Base-by-base conservation (phyloP, 495 filamentous ascomycete species). In the Trypethelium eluteriae region DNA sequence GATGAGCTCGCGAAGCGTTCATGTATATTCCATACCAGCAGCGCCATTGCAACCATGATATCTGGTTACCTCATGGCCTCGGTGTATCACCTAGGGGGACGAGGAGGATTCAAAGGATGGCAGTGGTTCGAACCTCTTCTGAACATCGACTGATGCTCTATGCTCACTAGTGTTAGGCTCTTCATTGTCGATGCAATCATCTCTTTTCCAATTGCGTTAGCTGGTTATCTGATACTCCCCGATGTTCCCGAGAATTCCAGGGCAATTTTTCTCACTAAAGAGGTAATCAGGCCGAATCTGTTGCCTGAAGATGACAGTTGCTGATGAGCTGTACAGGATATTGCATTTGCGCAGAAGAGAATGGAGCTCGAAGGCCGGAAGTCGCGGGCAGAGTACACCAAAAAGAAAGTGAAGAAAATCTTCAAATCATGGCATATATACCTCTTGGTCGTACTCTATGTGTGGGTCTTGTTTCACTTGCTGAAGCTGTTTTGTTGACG, bases 21-120 rank as follows among this genome's bases (percentile, higher is more conserved):
- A n/a, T 86, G 83, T 64, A 86, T 89, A 39, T 86, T 88, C 72
- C 83, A 86, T 49, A 81, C 82, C 0, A 81, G 76, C 63, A 79
- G 83, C 38, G 77, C 79, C 18, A 78, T 86, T 62, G 80, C 68
- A 3, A 69, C 64, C 3, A 74, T 74, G 70, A 70, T 72, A 35
- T 69, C 66, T 9, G 72, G 72, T 2, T 74, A 74, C 39, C 63
- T 74, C 16, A 71, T 71, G 71, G 69, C 71, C 1, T 69, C 53
- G 4, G 71, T 73, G 1, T 71, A 73, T 53, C 50, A 66, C n/a
- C 69, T 72, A n/a, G 64, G 65, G 36, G 69, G 69, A 2, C 64
- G 44, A 56, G 50, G 59, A 14, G 71, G 70, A 1, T 71, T 68
- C 44, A 34, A 7, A 18, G 71, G 71, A 7, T 73, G 71, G 71